Percentiles rank a stretch among this genome's conserved stretches.
Evolutionary conservation across 441 rosid genomes (phyloP).

Genomic region (Mallotus japonicus): DNA sequence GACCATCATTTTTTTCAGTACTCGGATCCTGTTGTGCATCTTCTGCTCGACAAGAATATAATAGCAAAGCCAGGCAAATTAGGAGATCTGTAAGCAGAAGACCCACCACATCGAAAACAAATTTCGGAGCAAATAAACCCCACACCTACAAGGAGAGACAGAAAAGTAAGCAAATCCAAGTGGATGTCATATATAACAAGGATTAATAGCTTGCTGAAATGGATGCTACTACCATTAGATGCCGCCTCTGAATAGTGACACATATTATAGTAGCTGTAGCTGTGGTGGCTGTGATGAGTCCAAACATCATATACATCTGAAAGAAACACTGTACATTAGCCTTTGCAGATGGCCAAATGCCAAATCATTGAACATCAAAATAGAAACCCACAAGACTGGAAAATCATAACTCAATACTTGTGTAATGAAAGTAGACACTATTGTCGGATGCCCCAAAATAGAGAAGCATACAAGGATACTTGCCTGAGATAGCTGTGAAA

Average conservation of each 20-base stretch:
- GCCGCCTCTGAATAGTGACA: conserved; percentile 82
- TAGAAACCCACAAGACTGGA: neutral
- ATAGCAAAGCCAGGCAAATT: conserved; percentile 65
- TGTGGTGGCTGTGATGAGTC: conserved; percentile 56
- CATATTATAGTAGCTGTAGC: conserved; percentile 66
- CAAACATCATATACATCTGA: conserved; percentile 75
- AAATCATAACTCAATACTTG: neutral
- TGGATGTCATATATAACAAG: neutral
- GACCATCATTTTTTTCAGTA: neutral
- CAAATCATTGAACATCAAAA: neutral
- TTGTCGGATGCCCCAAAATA: neutral
- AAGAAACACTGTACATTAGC: conserved; percentile 17
- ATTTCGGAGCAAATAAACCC: conserved; percentile 96
- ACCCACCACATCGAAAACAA: conserved; percentile 85
- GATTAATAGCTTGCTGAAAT: neutral
- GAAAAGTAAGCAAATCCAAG: conserved; percentile 1
- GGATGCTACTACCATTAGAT: conserved; percentile 67
- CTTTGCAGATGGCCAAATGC: neutral
- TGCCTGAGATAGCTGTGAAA: conserved; percentile 52
- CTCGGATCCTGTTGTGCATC: neutral
- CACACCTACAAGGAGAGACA: conserved; percentile 60
- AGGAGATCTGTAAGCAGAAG: conserved; percentile 64
- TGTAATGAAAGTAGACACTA: neutral
- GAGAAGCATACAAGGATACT: conserved; percentile 14
- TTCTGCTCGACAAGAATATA: conserved; percentile 36